These are phyloP conservation scores for Cucumis hystrix DNA, from an alignment of 306 rosid species.

Conservation along the genomic window DNA sequence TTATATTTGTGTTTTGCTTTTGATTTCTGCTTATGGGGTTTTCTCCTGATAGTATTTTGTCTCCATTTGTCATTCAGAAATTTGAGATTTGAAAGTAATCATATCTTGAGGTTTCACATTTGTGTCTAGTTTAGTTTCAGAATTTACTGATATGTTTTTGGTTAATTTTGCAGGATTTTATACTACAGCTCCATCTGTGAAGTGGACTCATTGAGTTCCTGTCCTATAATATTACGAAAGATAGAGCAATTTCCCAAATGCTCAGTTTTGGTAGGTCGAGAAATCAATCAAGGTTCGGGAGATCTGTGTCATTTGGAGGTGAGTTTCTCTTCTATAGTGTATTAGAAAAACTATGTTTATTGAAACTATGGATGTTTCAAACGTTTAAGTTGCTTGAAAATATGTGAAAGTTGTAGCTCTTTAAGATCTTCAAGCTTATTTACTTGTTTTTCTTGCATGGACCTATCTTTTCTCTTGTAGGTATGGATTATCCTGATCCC, in stretches of 20 bases:
- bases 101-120: background rate
- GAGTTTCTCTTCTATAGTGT: slow-evolving; percentile 11
- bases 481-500: slow-evolving; percentile 75
- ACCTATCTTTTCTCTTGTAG: slow-evolving; percentile 22
- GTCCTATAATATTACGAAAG: background rate
- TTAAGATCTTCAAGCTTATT: background rate
- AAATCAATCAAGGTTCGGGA: slow-evolving; percentile 48
- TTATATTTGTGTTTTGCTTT: background rate
- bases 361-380: background rate
- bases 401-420: background rate
- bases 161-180: background rate
- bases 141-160: background rate
- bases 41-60: background rate
- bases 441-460: background rate
- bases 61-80: background rate
- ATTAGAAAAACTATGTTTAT: background rate
- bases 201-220: background rate
- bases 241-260: slow-evolving; percentile 33
- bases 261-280: slow-evolving; percentile 53
- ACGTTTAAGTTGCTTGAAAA: background rate
- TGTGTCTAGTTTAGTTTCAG: background rate
- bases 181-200: background rate
- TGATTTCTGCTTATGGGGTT: background rate
- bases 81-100: background rate
- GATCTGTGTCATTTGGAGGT: slow-evolving; percentile 86